These are phyloP conservation scores for Ustilago shanxiensis DNA, from an alignment of 1,284 basidiomycete species.

Conservation along the genomic window DNA sequence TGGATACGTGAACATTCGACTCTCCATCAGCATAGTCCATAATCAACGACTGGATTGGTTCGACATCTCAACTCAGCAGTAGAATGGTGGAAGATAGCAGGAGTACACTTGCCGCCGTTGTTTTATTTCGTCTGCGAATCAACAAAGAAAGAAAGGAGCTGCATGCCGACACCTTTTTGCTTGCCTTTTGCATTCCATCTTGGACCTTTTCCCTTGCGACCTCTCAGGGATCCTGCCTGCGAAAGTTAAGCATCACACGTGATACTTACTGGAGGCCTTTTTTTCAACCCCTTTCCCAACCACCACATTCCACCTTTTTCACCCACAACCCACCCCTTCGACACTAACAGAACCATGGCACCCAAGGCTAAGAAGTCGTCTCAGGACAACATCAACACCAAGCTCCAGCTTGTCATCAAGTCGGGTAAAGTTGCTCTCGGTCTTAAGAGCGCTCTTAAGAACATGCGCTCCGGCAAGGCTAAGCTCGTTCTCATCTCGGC, in stretches of 20 bases:
- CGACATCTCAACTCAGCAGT: neutral
- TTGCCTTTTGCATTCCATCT: slow-evolving; percentile 27
- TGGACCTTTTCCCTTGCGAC: slow-evolving; percentile 2
- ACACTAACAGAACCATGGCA: slow-evolving; percentile 76
- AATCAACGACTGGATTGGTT: neutral
- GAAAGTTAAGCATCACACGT: slow-evolving; percentile 59
- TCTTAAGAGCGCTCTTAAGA: slow-evolving; percentile 81
- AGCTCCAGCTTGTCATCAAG: slow-evolving; percentile 97
- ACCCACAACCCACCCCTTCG: neutral
- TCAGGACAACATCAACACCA: slow-evolving; percentile 90
- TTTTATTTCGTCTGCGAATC: too few relatives aligned
- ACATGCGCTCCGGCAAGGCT: slow-evolving; percentile 98
- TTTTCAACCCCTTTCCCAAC: slow-evolving; percentile 21
- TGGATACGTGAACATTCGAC: neutral
- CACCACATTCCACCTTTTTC: slow-evolving; percentile 4
- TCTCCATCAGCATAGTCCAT: neutral
- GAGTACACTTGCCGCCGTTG: too few relatives aligned
- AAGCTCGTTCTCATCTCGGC: slow-evolving; percentile 99
- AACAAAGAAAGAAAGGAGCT: slow-evolving; percentile 11
- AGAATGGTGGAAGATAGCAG: neutral
- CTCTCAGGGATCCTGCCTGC: slow-evolving; percentile 48
- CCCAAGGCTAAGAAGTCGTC: slow-evolving; percentile 86
- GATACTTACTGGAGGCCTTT: slow-evolving; percentile 56
- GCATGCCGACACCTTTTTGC: slow-evolving; percentile 42
- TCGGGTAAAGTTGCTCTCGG: slow-evolving; percentile 74